These are phyloP conservation scores for Coemansia sp. DNA, from an alignment of 192 early-diverging fungal species.

Conservation along the genomic window DNA sequence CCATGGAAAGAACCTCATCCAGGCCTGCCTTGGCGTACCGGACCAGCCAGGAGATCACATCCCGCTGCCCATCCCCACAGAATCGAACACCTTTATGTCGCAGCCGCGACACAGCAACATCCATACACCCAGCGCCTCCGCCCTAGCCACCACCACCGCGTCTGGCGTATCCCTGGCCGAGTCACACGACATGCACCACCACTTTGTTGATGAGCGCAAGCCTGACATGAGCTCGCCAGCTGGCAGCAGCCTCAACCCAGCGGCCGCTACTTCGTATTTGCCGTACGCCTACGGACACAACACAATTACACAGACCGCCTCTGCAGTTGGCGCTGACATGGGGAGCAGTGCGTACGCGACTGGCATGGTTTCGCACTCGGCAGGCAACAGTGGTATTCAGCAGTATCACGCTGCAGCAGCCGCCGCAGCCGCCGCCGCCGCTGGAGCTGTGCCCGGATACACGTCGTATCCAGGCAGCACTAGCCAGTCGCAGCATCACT, in stretches of 20 bases:
- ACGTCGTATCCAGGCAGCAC: constrained; percentile 46
- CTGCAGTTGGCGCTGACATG: constrained; percentile 17
- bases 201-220: constrained; percentile 38
- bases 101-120: constrained; percentile 35
- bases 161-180: constrained; percentile 10
- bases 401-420: constrained; percentile 20
- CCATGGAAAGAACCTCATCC: constrained; percentile 91
- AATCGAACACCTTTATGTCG: constrained; percentile 53
- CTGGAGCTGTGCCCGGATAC: constrained; percentile 34
- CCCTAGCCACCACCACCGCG: constrained; percentile 17
- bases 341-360: constrained; percentile 20
- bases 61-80: constrained; percentile 42
- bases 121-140: constrained; percentile 5
- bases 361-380: constrained; percentile 7
- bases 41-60: constrained; percentile 58
- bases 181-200: constrained; percentile 18
- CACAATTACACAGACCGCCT: constrained; percentile 40
- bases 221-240: constrained; percentile 13
- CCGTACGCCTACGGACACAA: constrained; percentile 42
- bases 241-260: constrained; percentile 8
- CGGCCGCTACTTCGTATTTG: constrained; percentile 18
- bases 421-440: constrained; percentile 12
- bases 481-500: constrained; percentile 54
- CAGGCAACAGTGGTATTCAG: constrained; percentile 5
- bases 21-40: constrained; percentile 86